A percentile compares a stretch with the other conserved stretches of the same genome.
These are phyloP conservation scores for Carallia brachiata DNA, from an alignment of 345 rosid genomes.

Conservation along the genomic window DNA sequence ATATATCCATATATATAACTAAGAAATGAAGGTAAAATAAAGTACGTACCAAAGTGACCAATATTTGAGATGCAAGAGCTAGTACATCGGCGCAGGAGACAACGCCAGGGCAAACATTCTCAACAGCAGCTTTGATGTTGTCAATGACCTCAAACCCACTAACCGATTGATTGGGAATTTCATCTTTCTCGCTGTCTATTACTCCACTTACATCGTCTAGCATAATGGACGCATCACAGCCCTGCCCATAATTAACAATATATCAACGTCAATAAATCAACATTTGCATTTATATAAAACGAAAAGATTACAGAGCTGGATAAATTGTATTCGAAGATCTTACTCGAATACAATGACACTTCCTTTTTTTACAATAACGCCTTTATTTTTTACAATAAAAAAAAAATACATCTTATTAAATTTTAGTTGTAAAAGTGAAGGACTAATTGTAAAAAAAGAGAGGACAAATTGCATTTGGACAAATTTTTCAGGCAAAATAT, in stretches of 20 bases:
- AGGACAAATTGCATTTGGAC: no score
- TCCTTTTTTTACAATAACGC: no score
- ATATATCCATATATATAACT: slow-evolving; percentile 49
- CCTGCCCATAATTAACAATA: slow-evolving; percentile 22
- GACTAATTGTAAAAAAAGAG: no score
- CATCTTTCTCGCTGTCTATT: slow-evolving; percentile 35
- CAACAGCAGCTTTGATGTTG: slow-evolving; percentile 43
- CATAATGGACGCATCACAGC: slow-evolving; percentile 56
- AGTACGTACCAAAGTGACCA: neutral
- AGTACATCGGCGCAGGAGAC: slow-evolving; percentile 79
- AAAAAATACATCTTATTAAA: no score
- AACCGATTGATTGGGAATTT: slow-evolving; percentile 31
- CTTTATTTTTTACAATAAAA: no score
- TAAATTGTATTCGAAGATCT: no score
- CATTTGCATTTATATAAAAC: no score
- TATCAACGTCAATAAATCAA: neutral
- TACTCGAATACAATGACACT: no score
- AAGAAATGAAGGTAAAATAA: neutral
- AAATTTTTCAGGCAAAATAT: no score
- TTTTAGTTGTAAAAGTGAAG: no score
- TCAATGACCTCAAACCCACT: slow-evolving; percentile 42
- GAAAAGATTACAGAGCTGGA: no score
- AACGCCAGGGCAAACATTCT: slow-evolving; percentile 19
- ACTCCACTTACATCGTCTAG: slow-evolving; percentile 30
- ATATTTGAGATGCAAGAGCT: slow-evolving; percentile 33